Base-by-base conservation (phyloP, 2,329 filamentous ascomycete species). In the Gremmenia infestans region DNA sequence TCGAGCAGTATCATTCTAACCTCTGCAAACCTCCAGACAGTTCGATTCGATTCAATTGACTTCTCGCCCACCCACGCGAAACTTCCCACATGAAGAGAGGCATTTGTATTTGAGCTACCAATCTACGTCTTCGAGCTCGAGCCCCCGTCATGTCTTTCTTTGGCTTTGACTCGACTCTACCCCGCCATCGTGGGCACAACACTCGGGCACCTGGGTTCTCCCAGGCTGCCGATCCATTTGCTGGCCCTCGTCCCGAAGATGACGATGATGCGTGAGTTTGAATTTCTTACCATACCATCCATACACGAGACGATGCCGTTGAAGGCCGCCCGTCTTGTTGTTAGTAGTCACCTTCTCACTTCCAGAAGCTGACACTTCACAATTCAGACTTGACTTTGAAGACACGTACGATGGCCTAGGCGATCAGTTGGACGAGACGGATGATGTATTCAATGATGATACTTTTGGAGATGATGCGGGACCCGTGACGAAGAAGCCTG, bases 341-440 rank as follows among this genome's bases (percentile, higher is more conserved):
- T 28, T n/a, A 12, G 23, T 14, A 22, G 12, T 6, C 45, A 28
- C 15, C 15, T 53, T 28, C 14, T 52, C 19, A 43, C 14, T 5
- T 52, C 37, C 23, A 40, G 43, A 28, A 51, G 52, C 56, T 57
- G 55, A 60, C 23, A 22, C 36, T 14, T 14, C 8, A 11, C 8
- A 32, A 32, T 52, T 17, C 47, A 88, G 85, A 54, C 81, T 89
- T 67, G 89, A 97, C 67, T 99, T 97, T 65, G 94, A 99, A 67
- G 91, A 99, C 70, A 97, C 93, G 39, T 97, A 97, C 71, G 94
- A 99, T 72, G 93, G 93, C 17, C 79, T 99, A 42, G 94, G 91
- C 55, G 89, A 96, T 69, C 85, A 89, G 72, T 85, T 99, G 37
- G 87, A 96, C 67, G 93, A 99, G 71, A 87, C 89, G 19, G 89